Evolutionary conservation across 495 filamentous ascomycete species (phyloP).

Genomic region (Apiosordaria backusii): DNA sequence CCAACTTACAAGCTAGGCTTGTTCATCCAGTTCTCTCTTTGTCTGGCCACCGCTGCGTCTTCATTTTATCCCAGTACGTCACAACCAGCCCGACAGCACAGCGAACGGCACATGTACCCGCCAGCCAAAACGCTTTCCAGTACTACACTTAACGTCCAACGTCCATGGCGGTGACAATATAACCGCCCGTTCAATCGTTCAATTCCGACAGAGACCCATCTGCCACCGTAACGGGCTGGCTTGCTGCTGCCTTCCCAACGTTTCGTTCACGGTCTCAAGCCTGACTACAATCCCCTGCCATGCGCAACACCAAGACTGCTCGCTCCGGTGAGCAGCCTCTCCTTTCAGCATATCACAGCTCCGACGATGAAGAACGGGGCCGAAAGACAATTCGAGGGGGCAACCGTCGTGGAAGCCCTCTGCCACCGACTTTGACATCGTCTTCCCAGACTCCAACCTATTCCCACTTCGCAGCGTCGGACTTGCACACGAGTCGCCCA

Average conservation of each 20-base stretch:
- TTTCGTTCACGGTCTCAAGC: no score
- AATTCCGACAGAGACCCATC: background rate
- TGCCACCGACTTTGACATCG: slow-evolving; percentile 3
- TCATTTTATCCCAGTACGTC: background rate
- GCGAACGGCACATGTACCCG: background rate
- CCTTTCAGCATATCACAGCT: slow-evolving; percentile 1
- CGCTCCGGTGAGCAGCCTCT: slow-evolving; percentile 14
- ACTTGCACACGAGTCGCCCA: slow-evolving; percentile 4
- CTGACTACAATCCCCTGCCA: slow-evolving; percentile 1
- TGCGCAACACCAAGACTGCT: slow-evolving; percentile 10
- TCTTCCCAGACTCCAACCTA: slow-evolving; percentile 1
- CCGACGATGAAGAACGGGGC: slow-evolving; percentile 11
- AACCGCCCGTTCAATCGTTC: background rate
- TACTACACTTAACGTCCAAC: background rate
- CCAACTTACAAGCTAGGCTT: background rate
- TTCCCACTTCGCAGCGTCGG: background rate
- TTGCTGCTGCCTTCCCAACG: no score
- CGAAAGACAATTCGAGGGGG: background rate
- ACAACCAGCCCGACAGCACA: background rate
- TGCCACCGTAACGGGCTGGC: no score
- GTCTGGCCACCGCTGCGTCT: no score
- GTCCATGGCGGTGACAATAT: background rate
- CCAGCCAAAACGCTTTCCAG: background rate
- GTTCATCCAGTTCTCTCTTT: background rate
- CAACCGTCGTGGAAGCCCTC: slow-evolving; percentile 1